Base-by-base conservation (phyloP, 1,284 basidiomycete species). In the Wolfiporia cocos region DNA sequence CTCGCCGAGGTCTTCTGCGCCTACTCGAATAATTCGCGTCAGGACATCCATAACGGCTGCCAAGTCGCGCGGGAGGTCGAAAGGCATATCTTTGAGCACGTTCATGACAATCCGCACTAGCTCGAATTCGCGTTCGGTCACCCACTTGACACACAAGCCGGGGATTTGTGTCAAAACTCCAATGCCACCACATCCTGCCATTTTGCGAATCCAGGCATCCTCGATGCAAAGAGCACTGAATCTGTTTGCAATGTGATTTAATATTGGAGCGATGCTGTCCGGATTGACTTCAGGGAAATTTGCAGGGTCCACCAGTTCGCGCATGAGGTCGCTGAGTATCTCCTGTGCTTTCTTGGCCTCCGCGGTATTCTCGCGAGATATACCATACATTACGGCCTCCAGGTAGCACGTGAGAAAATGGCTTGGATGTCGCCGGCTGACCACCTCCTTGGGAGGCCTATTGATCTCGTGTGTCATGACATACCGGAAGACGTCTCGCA, bases 71-170 rank as follows among this genome's bases (percentile, higher is more conserved):
- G 92, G 90, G 32, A 93, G 76, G 52, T 99, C 94, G 50, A 81
- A 79, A 0, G 96, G 94, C 59, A 97, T 88, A 59, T 99, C 95
- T 61, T 99, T 98, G 38, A 99, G 72, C 49, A 95, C 88, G 58
- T 94, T 94, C 34, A 99, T 70, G 24, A 99, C 74, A 4, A 90
- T 93, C 34, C 94, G 85, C 39, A 94, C 80, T 49, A 97, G 82
- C 54, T 99, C 95, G 34, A 91, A 76, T 61, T 96, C 89, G 36
- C 92, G 84, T 43, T 96, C 92, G 47, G 79, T 74, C 37, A 94
- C 74, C 90, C 93, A 96, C 51, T 78, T 81, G 31, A 78, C 68
- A 19, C 81, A 86, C 20, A 96, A 67, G 18, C 84, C 76, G 1
- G 85, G 76, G 12, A 82, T 78, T 41, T 71, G 66, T 0, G 84